Conservation (phyloP, 768 basidiomycete species). For the Naganishia vaughanmartiniae region DNA sequence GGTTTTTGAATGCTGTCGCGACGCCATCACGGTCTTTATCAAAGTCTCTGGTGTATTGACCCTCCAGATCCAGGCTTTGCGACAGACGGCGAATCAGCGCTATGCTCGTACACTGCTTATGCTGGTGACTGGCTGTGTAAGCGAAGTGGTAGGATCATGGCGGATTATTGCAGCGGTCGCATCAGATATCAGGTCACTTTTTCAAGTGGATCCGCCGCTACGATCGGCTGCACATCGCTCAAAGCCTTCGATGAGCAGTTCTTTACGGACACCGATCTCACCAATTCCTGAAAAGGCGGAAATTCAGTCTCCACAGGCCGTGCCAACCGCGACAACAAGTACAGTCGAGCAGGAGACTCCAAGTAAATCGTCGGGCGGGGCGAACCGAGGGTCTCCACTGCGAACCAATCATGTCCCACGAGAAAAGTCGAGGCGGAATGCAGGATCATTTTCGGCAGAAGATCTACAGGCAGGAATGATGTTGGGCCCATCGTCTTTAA, state of each 20-base stretch:
- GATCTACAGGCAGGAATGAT: constrained; percentile 85
- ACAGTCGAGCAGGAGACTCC: constrained; percentile 6
- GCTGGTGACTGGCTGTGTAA: constrained; percentile 82
- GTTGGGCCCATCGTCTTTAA: constrained; percentile 37
- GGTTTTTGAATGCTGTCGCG: constrained; percentile 77
- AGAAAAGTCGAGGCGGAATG: constrained; percentile 66
- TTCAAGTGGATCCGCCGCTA: constrained; percentile 54
- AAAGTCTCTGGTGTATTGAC: constrained; percentile 82
- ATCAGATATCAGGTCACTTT: constrained; percentile 65
- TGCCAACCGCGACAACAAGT: background rate
- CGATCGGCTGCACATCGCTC: constrained; percentile 12
- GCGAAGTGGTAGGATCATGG: constrained; percentile 86
- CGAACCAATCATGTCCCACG: constrained; percentile 48
- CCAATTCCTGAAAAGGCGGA: constrained; percentile 51
- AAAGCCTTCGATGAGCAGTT: constrained; percentile 26
- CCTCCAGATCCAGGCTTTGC: constrained; percentile 63
- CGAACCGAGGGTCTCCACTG: constrained; percentile 4
- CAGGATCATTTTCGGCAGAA: constrained; percentile 90
- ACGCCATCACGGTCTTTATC: constrained; percentile 76
- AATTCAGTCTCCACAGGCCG: constrained; percentile 42
- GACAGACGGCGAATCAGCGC: constrained; percentile 76
- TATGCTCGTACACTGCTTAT: constrained; percentile 81
- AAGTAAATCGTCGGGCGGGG: background rate
- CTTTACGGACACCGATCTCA: constrained; percentile 50
- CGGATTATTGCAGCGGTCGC: constrained; percentile 68